Evolutionary conservation across 352 stramenopile genomes (phyloP), one percentile per base, ranked within the genome.

Genomic region (Globisporangium recalcitrans): DNA sequence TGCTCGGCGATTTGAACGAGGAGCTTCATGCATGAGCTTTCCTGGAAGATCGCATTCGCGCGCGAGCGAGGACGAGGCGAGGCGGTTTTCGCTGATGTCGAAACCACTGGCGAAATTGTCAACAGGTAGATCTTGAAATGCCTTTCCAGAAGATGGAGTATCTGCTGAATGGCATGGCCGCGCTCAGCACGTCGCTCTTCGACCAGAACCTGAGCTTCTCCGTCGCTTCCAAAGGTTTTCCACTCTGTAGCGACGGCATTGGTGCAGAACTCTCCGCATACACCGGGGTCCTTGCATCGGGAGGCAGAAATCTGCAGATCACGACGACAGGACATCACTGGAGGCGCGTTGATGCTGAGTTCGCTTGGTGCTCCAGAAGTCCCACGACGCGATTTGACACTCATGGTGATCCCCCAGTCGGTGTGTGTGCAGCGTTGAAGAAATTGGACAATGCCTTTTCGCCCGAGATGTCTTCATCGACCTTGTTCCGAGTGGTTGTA

Each of bases 1-100:
- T 71, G 55, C 56, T 68, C 68, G 38, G 65, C 54, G 14, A 71
- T 34, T 24, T 71, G 61, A 16, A 71, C 47, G 40, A 62, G 46
- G 19, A 71, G 49, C 32, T 56, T 66, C 3, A 68, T 32, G 34
- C 65, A 64, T 36, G 40, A 36, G 26, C 47, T 62, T 29, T 68
- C 65, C 19, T 62, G 54, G 11, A 67, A 44, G 26, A 49, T 32
- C 14, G 42, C 29, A 32, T 13, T 11, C 34, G 22, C 27, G 24
- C 14, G 36, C 29, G 24, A 60, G 5, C 34, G 52, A 6, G 14
- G 36, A 44, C 26, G 49, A 65, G 29, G 16, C 9, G 54, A 36
- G 1, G 29, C 31, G 16, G 57, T 31, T 31, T 47, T 46, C 10
- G 26, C 21, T 49, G 19, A 21, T 36, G 16, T 27, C 10, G 4